Evolutionary conservation across 2,329 filamentous ascomycete species (phyloP).

Genomic region (Colletotrichum horii): DNA sequence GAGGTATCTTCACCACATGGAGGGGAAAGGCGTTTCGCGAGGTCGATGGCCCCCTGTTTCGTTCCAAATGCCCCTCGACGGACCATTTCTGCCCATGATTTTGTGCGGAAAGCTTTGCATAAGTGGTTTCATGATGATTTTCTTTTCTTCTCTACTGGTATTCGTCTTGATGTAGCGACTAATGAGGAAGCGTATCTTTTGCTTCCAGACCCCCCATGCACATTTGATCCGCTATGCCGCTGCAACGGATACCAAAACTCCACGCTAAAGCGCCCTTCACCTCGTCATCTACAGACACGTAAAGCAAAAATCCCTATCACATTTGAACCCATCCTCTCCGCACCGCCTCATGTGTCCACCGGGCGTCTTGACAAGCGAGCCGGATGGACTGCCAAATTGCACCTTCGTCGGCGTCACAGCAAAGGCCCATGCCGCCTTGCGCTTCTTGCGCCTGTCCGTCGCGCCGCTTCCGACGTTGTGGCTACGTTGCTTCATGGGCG

Average conservation of each 20-base stretch:
- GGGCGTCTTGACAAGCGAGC: constrained; percentile 46
- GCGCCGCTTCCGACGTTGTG: background rate
- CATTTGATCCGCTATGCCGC: background rate
- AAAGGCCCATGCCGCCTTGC: constrained; percentile 14
- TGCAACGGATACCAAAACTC: background rate
- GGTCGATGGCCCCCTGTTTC: background rate
- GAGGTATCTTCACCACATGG: background rate
- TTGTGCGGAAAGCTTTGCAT: constrained; percentile 6
- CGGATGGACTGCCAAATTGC: constrained; percentile 22
- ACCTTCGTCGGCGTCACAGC: background rate
- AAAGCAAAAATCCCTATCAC: constrained; percentile 65
- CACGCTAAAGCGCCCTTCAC: background rate
- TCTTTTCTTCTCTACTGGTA: constrained; percentile 8
- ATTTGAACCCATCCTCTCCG: constrained; percentile 60
- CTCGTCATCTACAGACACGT: constrained; percentile 48
- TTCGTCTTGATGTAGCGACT: constrained; percentile 19
- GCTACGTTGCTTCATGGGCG: constrained; percentile 1
- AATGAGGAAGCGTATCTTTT: constrained; percentile 10
- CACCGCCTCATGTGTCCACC: constrained; percentile 57
- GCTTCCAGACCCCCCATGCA: background rate
- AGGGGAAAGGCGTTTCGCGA: constrained; percentile 9
- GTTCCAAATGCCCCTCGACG: background rate
- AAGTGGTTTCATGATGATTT: constrained; percentile 11
- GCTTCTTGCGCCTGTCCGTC: background rate
- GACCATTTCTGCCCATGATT: background rate